phyloP scores from a whole-genome alignment of 2,329 filamentous ascomycete genomes.

The Colletotrichum graminicola region DNA sequence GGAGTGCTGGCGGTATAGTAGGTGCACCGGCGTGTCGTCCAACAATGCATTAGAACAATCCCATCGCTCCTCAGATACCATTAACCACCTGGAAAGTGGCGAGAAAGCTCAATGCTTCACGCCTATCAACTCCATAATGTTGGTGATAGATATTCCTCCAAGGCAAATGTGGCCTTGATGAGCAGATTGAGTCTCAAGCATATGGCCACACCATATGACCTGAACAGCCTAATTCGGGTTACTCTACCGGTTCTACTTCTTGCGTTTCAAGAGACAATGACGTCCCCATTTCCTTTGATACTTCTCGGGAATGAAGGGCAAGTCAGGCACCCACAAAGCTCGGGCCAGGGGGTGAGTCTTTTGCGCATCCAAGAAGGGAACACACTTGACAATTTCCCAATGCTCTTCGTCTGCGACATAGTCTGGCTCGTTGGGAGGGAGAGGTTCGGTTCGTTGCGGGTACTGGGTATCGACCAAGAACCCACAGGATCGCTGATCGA shows the following conservation, averaged over 20 bases:
- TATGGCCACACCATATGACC: not conserved
- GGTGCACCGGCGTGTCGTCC: not conserved
- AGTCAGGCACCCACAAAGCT: constrained; percentile 84
- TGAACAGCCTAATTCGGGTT: not conserved
- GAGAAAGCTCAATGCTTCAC: not conserved
- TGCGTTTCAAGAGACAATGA: constrained; percentile 84
- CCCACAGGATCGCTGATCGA: constrained; percentile 78
- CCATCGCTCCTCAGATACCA: not conserved
- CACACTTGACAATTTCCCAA: constrained; percentile 84
- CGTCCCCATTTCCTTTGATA: constrained; percentile 84
- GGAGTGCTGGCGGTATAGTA: not conserved
- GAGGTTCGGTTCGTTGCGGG: constrained; percentile 61
- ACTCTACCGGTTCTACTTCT: constrained; percentile 44
- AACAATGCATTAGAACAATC: not conserved
- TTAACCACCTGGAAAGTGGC: too few species aligned
- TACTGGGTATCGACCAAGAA: constrained; percentile 93
- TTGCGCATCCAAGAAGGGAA: constrained; percentile 83
- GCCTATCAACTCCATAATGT: not conserved
- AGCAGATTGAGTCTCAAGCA: not conserved
- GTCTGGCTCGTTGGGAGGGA: constrained; percentile 80
- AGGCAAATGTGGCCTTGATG: not conserved
- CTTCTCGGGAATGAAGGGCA: constrained; percentile 74
- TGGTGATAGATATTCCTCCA: too few species aligned
- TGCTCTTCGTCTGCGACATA: constrained; percentile 79
- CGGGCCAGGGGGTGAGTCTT: constrained; percentile 80